A percentile compares a stretch with the other conserved stretches of the same genome.
Conservation (phyloP, 1,139 yeast genomes). For the Protomyces gravidus region DNA sequence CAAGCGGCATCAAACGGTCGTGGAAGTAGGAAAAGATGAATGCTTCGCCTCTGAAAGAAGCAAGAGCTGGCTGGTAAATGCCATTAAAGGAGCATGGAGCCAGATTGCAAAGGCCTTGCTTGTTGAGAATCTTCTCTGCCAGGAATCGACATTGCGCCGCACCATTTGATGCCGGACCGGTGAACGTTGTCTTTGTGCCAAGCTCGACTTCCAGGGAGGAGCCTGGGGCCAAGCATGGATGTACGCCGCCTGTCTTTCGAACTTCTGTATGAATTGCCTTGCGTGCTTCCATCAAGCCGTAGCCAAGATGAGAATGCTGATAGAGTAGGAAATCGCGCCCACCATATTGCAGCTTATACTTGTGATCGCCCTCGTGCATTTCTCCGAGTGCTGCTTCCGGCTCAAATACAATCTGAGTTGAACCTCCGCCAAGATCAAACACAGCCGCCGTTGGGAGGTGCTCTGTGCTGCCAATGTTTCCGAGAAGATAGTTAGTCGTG, state of each 20-base stretch:
- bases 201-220: slow-evolving; percentile 44
- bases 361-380: slow-evolving; percentile 72
- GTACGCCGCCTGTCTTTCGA: slow-evolving; percentile 49
- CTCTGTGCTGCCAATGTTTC: slow-evolving; percentile 76
- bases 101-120: slow-evolving; percentile 66
- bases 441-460: slow-evolving; percentile 78
- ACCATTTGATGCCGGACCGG: slow-evolving; percentile 64
- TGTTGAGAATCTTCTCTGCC: slow-evolving; percentile 77
- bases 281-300: slow-evolving; percentile 92
- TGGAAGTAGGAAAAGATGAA: slow-evolving; percentile 89
- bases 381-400: slow-evolving; percentile 55
- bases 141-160: slow-evolving; percentile 75
- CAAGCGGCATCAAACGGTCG: slow-evolving; percentile 88
- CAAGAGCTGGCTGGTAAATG: slow-evolving; percentile 88
- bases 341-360: slow-evolving; percentile 74
- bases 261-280: slow-evolving; percentile 67
- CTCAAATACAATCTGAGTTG: slow-evolving; percentile 96
- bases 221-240: slow-evolving; percentile 88
- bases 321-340: slow-evolving; percentile 74
- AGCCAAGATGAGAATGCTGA: slow-evolving; percentile 92
- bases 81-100: slow-evolving; percentile 96
- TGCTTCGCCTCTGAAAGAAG: slow-evolving; percentile 72
- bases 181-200: slow-evolving; percentile 55
- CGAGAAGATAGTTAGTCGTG: slow-evolving; percentile 85
- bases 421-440: slow-evolving; percentile 97